phyloP scores from a whole-genome alignment of 768 basidiomycete species.

The Russula sp. region DNA sequence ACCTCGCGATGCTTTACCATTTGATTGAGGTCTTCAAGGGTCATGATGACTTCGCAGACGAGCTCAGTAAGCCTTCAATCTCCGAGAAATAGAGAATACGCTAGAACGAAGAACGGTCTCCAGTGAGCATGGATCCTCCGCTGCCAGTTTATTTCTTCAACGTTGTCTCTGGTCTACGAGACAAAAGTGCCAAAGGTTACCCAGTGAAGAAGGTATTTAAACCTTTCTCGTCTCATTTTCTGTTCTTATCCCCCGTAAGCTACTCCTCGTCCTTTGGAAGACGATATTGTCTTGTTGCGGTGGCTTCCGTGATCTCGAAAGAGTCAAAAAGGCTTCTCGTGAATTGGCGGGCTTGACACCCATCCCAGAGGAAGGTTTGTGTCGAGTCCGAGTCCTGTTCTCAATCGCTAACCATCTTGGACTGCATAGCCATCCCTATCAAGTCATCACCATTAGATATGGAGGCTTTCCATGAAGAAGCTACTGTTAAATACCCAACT shows the following conservation, averaged over 20 bases:
- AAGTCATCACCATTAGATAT: constrained; percentile 93
- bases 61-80: constrained; percentile 70
- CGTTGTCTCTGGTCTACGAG: constrained; percentile 83
- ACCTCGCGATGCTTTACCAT: constrained; percentile 93
- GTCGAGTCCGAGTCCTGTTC: constrained; percentile 5
- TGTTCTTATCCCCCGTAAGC: constrained; percentile 44
- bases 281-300: constrained; percentile 88
- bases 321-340: constrained; percentile 80
- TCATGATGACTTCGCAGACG: constrained; percentile 93
- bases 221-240: constrained; percentile 15
- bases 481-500: constrained; percentile 93
- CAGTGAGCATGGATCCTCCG: constrained; percentile 95
- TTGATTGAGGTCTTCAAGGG: constrained; percentile 91
- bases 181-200: constrained; percentile 92
- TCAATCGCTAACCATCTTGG: constrained; percentile 8
- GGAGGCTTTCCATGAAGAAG: constrained; percentile 85
- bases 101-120: constrained; percentile 25
- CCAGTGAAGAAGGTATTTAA: constrained; percentile 87
- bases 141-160: constrained; percentile 90
- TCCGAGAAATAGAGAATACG: neutral
- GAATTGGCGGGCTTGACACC: constrained; percentile 76
- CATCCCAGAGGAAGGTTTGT: constrained; percentile 48
- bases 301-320: constrained; percentile 79
- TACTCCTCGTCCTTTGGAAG: constrained; percentile 94
- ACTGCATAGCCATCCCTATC: constrained; percentile 54